A percentile compares a stretch with the other conserved stretches of the same genome.
Evolutionary conservation across 225 moss, liverwort and hornwort species (phyloP).

Genomic region (Polytrichum commune): DNA sequence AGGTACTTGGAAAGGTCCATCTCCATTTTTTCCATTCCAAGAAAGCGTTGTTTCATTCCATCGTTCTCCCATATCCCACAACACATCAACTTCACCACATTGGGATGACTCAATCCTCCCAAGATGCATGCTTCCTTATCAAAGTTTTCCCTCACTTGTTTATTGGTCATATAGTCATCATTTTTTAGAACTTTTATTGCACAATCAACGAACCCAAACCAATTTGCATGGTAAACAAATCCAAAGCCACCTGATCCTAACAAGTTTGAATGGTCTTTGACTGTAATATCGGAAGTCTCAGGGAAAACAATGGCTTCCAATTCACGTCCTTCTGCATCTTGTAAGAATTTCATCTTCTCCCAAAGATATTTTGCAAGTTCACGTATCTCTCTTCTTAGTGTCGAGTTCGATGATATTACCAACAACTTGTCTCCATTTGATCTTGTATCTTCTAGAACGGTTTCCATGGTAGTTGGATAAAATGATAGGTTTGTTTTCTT

Average conservation of each 20-base stretch:
- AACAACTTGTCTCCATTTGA: neutral
- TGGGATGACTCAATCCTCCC: neutral
- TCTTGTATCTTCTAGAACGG: neutral
- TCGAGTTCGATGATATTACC: neutral
- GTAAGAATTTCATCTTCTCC: neutral
- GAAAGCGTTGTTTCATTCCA: too few species aligned
- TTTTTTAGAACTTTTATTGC: neutral
- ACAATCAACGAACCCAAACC: neutral
- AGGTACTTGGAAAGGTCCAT: neutral
- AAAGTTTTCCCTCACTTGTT: neutral
- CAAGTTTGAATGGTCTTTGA: neutral
- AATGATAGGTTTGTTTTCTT: neutral
- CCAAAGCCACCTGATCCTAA: neutral
- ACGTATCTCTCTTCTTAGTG: neutral
- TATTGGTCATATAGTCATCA: neutral
- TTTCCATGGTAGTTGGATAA: neutral
- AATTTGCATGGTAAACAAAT: neutral
- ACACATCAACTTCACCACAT: constrained; percentile 3
- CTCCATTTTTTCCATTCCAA: neutral
- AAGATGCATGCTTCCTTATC: neutral
- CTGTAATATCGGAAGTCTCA: neutral
- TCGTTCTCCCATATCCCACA: neutral
- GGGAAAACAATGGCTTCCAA: neutral
- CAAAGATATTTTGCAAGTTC: neutral
- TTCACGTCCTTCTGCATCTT: neutral